Evolutionary conservation across 495 filamentous ascomycete genomes (phyloP), one percentile per base, ranked within the genome.

Genomic region (Aspergillus bertholletiae): DNA sequence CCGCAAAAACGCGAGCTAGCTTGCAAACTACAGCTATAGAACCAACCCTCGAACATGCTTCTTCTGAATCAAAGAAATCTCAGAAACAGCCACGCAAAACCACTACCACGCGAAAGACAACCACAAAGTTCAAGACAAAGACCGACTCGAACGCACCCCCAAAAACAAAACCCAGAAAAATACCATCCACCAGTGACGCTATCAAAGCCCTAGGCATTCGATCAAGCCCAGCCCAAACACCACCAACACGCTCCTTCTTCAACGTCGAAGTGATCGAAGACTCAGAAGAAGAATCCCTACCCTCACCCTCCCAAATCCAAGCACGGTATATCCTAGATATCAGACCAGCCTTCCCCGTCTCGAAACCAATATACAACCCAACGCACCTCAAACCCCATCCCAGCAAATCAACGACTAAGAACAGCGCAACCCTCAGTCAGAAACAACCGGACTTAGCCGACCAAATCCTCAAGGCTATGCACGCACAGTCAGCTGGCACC

Each of bases 401-500:
- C 30, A 32, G 41, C 40, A 46, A 56, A 46, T 15, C 26, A 27
- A 44, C 43, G 24, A 18, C 45, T 2, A 40, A 40, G 15, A 12
- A 50, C 27, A 41, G 52, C 20, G 52, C 49, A 28, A 4, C 18
- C 2, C 26, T 23, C 13, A 55, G 48, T n/a, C 49, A 62, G 26
- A 28, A 28, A 28, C 26, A 4, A n/a, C 66, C 68, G 3, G 65
- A 74, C 17, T 53, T 91, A 15, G 85, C 84, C 59, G 60, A 59
- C 7, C 75, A 79, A 55, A 90, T 96, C 51, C 89, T 86, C 2
- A 73, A 75, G 35, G 85, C 87, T 7, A 76, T 96, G 70, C 56
- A 78, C 74, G 26, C 80, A 61, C 53, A 81, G 75, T 15, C 79
- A 65, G 39, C 73, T 80, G 62, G 75, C 70, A 5, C 51, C 23